Base-by-base conservation (phyloP, 352 stramenopile species). In the Globisporangium carolinianum region DNA sequence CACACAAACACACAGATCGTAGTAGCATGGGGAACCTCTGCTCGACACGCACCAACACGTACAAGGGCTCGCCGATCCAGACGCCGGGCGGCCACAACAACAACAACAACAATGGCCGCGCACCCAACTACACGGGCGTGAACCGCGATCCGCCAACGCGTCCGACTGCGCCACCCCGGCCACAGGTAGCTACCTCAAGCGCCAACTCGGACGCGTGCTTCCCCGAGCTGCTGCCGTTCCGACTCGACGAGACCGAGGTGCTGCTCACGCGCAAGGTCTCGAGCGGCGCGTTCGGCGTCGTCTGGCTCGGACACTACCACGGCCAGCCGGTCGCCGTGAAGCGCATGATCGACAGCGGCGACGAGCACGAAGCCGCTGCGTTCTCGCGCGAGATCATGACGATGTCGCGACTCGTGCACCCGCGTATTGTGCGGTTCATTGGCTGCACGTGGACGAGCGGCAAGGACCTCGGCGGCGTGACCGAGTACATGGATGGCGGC, bases 251-350 rank as follows among this genome's bases (percentile, higher is more conserved):
- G 67, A 89, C 71, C 51, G 84, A 92, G 60, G 79, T 94, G 47
- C 56, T 92, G 56, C 71, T 94, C 24, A 91, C 82, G 50, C 85
- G 83, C 47, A 90, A 89, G 62, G 80, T 94, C 55, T 91, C 80
- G 47, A 89, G 75, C 51, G 85, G 85, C 38, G 83, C 85, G 24
- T 93, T 91, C 46, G 79, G 85, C 39, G 82, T 92, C 32, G 81
- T 93, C 24, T 95, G 81, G 81, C 73, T 95, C 10, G 83, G 85
- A 8, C 85, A 95, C 70, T 93, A 92, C 72, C 85, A 93, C 56
- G 85, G 83, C 11, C 82, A 91, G 57, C 81, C 81, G 0, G 85
- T 95, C 11, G 85, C 83, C 0, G 83, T 95, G 12, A 95, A 95
- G 73, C 77, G 81, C 62, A 93, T 95, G 81, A 87, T 93, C 53